Base-by-base conservation (phyloP, 805 yeast species). In the Starmerella powellii region DNA sequence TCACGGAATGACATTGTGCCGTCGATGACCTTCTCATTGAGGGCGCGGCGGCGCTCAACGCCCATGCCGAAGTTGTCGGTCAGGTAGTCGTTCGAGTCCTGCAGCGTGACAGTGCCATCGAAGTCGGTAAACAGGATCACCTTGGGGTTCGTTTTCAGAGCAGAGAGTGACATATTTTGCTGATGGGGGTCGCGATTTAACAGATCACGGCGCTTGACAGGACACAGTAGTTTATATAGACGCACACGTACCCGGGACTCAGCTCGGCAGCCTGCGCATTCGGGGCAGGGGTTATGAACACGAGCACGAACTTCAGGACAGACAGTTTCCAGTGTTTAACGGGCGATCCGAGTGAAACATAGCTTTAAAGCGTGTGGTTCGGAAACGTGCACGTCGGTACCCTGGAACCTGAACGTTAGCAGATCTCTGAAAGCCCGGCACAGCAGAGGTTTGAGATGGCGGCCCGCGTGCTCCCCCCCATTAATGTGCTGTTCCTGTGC, bases 51-150 rank as follows among this genome's bases (percentile, higher is more conserved):
- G 49, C 70, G 69, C 21, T 68, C 75, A 37, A 66, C 64, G 3
- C 97, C 97, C 61, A 85, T 80, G 3, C 99, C 99, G 18, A 80
- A 66, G 53, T 74, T 74, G 60, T 91, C 97, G 8, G 96, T 87
- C 49, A 91, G 66, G 60, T 70, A 81, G 62, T 91, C 97, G 61
- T 91, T 91, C 46, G 95, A 82, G 61, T 91, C 99, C 57, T 88
- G 94, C 46, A 82, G 66, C 11, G 98, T 91, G 50, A 91, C 91
- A 2, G 98, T 91, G 23, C 99, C 99, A 60, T 91, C 99, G 76
- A 93, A 91, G 62, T 91, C 99, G 33, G 96, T 82, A 68, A 91
- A 91, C 33, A 91, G 80, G 56, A 91, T 85, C 36, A 94, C 88
- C 49, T 73, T 71, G 51, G 65, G 64, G 44, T 55, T 44, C 27